Conservation (phyloP, 208 protist species). For the Crithidia expoeki region DNA sequence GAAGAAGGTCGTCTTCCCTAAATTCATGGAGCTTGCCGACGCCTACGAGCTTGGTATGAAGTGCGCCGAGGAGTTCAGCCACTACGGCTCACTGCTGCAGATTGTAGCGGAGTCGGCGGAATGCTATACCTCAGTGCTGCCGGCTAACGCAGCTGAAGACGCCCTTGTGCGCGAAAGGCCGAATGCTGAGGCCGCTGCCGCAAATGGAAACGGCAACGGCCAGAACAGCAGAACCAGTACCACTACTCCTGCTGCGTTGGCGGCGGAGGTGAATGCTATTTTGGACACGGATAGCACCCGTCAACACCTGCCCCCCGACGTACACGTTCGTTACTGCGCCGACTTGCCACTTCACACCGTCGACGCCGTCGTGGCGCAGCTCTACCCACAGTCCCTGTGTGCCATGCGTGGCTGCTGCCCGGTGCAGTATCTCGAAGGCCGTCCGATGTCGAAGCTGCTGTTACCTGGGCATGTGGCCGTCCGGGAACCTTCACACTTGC, state of each 20-base stretch:
- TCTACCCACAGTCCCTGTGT: conserved; percentile 62
- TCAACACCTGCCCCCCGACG: conserved; percentile 24
- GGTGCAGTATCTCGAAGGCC: conserved; percentile 39
- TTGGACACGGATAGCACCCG: conserved; percentile 27
- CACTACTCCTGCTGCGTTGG: conserved; percentile 17
- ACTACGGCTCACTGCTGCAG: conserved; percentile 54
- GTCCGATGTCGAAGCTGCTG: conserved; percentile 31
- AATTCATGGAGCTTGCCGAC: conserved; percentile 78
- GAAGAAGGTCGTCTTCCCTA: conserved; percentile 66
- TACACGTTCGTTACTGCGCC: conserved; percentile 43
- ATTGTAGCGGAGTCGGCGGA: conserved; percentile 44
- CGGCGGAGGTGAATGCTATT: conserved; percentile 25
- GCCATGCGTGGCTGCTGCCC: conserved; percentile 72
- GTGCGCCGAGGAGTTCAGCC: conserved; percentile 55
- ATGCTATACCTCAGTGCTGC: conserved; percentile 55
- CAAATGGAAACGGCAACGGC: background rate
- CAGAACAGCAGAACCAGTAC: background rate
- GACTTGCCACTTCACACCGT: conserved; percentile 42
- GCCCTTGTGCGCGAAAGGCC: conserved; percentile 31
- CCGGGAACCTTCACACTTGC: background rate
- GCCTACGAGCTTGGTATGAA: conserved; percentile 54
- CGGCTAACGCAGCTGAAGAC: conserved; percentile 43
- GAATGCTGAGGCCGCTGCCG: conserved; percentile 13
- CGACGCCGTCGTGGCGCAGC: conserved; percentile 36
- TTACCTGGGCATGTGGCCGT: conserved; percentile 39